A percentile compares a stretch with the other conserved stretches of the same genome.
These are phyloP conservation scores for Pogostemon cablin DNA, from an alignment of 257 asterid species.

Conservation along the genomic window DNA sequence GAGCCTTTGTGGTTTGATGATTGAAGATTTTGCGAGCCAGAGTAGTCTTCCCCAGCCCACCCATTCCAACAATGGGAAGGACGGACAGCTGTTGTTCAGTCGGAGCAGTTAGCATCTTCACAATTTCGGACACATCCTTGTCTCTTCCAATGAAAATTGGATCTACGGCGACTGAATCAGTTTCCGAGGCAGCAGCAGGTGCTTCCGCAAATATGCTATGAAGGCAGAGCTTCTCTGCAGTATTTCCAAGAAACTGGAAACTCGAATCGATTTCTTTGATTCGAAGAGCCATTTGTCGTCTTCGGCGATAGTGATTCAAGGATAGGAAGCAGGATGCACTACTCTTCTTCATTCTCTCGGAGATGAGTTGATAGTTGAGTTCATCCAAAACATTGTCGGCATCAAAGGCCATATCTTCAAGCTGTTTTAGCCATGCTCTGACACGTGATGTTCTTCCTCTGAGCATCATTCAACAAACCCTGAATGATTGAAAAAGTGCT, in stretches of 20 bases:
- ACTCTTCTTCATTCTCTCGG: not conserved
- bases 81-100: not conserved
- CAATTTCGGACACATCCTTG: not conserved
- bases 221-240: not conserved
- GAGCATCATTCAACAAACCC: no score
- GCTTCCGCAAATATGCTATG: not conserved
- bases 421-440: no score
- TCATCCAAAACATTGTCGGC: no score
- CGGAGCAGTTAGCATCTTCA: not conserved
- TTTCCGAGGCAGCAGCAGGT: not conserved
- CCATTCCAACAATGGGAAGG: not conserved
- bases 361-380: no score
- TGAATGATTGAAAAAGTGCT: no score
- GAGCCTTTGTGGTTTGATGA: not conserved
- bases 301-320: not conserved
- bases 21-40: not conserved
- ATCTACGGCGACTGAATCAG: not conserved
- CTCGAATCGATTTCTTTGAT: not conserved
- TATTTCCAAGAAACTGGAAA: not conserved
- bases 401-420: no score
- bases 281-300: not conserved
- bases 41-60: not conserved
- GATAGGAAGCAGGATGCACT: conserved; percentile 2
- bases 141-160: conserved; percentile 2
- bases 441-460: no score